Evolutionary conservation across 2,329 filamentous ascomycete species (phyloP), one percentile per base, ranked within the genome.

Genomic region (Penicillium sp.): DNA sequence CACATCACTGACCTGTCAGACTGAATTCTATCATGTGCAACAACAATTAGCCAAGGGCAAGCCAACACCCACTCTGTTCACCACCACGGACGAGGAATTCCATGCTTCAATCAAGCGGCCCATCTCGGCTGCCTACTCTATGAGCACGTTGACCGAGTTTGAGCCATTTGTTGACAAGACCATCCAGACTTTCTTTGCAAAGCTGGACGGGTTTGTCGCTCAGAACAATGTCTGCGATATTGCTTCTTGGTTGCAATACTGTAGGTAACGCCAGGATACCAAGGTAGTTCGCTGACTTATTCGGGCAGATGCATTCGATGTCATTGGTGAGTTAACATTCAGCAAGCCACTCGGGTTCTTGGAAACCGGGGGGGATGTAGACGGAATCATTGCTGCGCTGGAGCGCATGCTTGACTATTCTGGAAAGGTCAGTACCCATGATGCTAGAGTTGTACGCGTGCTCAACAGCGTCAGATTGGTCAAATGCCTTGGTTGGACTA

Each of bases 51-150:
- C 51, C 29, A 65, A 65, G 19, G 62, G 63, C 4, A 67, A 53
- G 46, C 54, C 60, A 7, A 60, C 59, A 2, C 63, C 59, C 23
- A 67, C 65, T 1, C 54, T 67, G 7, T 67, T 66, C 46, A 60
- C 59, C 3, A 60, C 64, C 5, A 55, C 61, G 4, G 60, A 67
- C 39, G 77, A 80, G 52, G 63, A 54, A 1, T 72, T 73, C 25
- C 79, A 81, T 60, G 72, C 75, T 2, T 69, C 63, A 10, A 74
- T 77, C 7, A 78, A 76, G 47, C 70, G 74, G 14, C 67, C 72
- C 1, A 70, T 79, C 13, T 73, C 77, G 0, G 67, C 68, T 33
- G 69, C 73, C 0, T 80, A 80, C 58, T 72, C 75, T 1, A 70
- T 81, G 66, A 75, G 67, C 21, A 78, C 70, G 0, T 57, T 80